These are phyloP conservation scores for Clarireedia homoeocarpa DNA, from an alignment of 2,329 filamentous ascomycete genomes.

Conservation along the genomic window DNA sequence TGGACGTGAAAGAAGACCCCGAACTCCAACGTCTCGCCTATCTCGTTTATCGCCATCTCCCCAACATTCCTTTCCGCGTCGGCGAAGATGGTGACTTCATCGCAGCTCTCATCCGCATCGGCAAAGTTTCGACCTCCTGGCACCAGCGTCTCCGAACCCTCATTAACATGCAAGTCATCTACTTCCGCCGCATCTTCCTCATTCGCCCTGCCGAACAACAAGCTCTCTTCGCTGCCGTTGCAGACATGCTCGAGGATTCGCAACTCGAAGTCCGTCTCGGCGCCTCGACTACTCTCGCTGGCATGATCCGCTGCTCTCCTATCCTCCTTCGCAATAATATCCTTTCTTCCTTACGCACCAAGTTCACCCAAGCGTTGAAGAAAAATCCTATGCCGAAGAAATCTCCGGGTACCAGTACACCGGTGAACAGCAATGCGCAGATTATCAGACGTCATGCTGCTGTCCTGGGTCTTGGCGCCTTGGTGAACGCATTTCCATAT, in stretches of 20 bases:
- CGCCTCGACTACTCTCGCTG: constrained; percentile 85
- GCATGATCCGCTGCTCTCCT: constrained; percentile 96
- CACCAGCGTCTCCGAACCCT: constrained; percentile 90
- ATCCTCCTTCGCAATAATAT: constrained; percentile 68
- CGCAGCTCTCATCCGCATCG: constrained; percentile 77
- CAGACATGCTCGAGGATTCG: constrained; percentile 83
- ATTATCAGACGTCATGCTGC: constrained; percentile 81
- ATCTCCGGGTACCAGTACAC: constrained; percentile 57
- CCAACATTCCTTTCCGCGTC: constrained; percentile 85
- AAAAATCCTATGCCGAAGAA: constrained; percentile 84
- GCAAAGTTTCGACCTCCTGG: constrained; percentile 78
- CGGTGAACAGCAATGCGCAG: constrained; percentile 64
- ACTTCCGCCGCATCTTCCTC: constrained; percentile 92
- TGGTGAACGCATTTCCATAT: constrained; percentile 95
- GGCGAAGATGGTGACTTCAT: constrained; percentile 84
- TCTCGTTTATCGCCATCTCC: constrained; percentile 91
- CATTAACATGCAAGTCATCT: constrained; percentile 98
- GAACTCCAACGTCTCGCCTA: constrained; percentile 93
- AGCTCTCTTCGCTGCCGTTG: constrained; percentile 83
- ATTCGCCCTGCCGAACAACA: constrained; percentile 68
- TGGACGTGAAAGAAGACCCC: constrained; percentile 98
- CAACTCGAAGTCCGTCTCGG: constrained; percentile 93
- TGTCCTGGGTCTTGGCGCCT: constrained; percentile 79
- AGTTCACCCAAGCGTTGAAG: constrained; percentile 71
- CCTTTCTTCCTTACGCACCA: constrained; percentile 64